phyloP scores from a whole-genome alignment of 2,329 filamentous ascomycete species.

The Dactylellina cionopaga region DNA sequence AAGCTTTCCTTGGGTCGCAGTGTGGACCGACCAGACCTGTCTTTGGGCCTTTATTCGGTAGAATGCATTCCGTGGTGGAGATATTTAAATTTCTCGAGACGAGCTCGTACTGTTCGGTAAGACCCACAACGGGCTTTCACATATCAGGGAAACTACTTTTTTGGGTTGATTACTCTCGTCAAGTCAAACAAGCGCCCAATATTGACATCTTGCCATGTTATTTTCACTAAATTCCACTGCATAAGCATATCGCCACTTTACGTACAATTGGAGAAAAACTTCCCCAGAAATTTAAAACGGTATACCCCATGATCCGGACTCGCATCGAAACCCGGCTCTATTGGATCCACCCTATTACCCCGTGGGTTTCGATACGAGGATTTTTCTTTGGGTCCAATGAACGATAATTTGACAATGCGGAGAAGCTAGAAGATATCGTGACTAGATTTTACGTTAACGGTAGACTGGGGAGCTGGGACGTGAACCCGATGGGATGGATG shows the following conservation, averaged over 20 bases:
- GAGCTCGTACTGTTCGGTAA: conserved; percentile 12
- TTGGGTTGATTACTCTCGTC: too few species aligned
- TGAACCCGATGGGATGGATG: conserved; percentile 27
- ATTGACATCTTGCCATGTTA: background rate
- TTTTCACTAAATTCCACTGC: background rate
- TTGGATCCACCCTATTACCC: conserved; percentile 31
- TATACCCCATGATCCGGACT: conserved; percentile 18
- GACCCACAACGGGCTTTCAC: background rate
- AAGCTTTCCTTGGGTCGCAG: background rate
- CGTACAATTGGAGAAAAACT: background rate
- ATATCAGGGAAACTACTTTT: background rate
- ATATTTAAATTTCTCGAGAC: conserved; percentile 21
- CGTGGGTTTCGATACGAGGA: conserved; percentile 33
- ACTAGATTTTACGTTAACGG: background rate
- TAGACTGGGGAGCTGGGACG: background rate
- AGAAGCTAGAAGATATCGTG: conserved; percentile 6
- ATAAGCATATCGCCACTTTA: background rate
- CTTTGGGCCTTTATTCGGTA: conserved; percentile 9
- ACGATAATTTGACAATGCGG: conserved; percentile 13
- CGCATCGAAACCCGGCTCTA: background rate
- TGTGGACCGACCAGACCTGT: background rate
- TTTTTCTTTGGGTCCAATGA: background rate
- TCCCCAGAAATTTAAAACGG: conserved; percentile 32
- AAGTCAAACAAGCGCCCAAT: background rate
- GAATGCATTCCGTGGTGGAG: conserved; percentile 19